phyloP scores from a whole-genome alignment of 805 yeast genomes.

The Kodamaea sagamina region DNA sequence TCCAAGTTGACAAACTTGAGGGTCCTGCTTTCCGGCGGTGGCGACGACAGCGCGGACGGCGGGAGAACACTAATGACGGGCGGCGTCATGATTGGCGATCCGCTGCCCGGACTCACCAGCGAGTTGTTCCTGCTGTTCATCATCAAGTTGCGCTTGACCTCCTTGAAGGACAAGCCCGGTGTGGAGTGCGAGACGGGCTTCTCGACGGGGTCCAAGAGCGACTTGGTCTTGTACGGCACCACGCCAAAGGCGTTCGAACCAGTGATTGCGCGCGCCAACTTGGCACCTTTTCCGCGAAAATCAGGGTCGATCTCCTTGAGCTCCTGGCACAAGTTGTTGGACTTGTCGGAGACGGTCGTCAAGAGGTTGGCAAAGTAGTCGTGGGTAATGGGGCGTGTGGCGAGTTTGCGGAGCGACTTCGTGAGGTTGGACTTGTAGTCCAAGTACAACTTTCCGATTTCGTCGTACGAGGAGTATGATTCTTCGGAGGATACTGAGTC shows the following conservation, averaged over 20 bases:
- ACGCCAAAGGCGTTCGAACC: slow-evolving; percentile 44
- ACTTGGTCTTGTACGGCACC: slow-evolving; percentile 44
- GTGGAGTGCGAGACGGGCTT: slow-evolving; percentile 12
- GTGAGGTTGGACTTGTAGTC: slow-evolving; percentile 28
- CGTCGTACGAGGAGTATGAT: slow-evolving; percentile 42
- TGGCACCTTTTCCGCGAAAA: slow-evolving; percentile 43
- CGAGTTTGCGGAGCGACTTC: slow-evolving; percentile 16
- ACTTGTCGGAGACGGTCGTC: slow-evolving; percentile 35
- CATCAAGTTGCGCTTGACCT: slow-evolving; percentile 32
- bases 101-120: slow-evolving; percentile 11
- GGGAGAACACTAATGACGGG: slow-evolving; percentile 13
- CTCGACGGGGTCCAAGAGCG: slow-evolving; percentile 35
- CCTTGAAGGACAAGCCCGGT: slow-evolving; percentile 32
- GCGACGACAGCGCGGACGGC: slow-evolving; percentile 12
- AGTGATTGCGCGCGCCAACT: slow-evolving; percentile 42
- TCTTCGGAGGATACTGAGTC: slow-evolving; percentile 28
- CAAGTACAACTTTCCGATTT: slow-evolving; percentile 36
- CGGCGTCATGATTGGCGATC: background rate
- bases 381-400: slow-evolving; percentile 23
- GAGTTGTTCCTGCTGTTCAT: slow-evolving; percentile 18
- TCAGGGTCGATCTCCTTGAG: slow-evolving; percentile 39
- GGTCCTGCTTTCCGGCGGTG: slow-evolving; percentile 18
- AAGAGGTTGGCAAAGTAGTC: slow-evolving; percentile 31
- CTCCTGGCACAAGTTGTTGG: slow-evolving; percentile 37
- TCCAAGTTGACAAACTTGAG: slow-evolving; percentile 34